Percentiles rank a stretch among this genome's conserved stretches.
Conservation (phyloP, 2,329 filamentous ascomycete genomes). For the Trichoderma afroharzianum region DNA sequence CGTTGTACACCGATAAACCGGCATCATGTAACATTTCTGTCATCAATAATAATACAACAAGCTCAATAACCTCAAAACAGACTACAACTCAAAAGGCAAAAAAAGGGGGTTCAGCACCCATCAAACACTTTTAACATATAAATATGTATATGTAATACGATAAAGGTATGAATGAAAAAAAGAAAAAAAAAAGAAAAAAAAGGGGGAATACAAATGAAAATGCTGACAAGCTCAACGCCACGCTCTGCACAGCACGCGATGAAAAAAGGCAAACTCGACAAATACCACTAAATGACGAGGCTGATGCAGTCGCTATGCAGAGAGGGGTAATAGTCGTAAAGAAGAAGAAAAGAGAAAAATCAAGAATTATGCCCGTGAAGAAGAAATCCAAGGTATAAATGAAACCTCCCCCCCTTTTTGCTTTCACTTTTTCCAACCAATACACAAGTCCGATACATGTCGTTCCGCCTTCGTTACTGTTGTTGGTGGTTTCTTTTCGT, state of each 20-base stretch:
- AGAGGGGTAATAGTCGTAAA: background rate
- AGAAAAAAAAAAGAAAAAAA: background rate
- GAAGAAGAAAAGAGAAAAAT: background rate
- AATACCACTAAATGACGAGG: slow-evolving; percentile 7
- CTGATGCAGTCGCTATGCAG: slow-evolving; percentile 13
- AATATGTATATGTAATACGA: slow-evolving; percentile 1
- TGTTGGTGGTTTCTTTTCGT: background rate
- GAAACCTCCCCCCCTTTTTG: background rate
- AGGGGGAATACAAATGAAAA: slow-evolving; percentile 2
- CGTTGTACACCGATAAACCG: background rate
- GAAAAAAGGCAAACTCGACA: background rate
- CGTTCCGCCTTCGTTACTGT: slow-evolving; percentile 7
- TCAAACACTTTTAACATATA: background rate
- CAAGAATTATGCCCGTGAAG: slow-evolving; percentile 9
- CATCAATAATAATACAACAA: background rate
- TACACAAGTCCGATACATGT: background rate
- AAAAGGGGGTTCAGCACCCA: background rate
- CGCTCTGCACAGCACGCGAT: slow-evolving; percentile 14
- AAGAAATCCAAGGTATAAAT: slow-evolving; percentile 11
- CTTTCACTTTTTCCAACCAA: background rate
- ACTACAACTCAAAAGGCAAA: background rate
- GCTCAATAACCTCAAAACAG: background rate
- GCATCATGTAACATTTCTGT: background rate
- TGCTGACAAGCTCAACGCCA: slow-evolving; percentile 14
- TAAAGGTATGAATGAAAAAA: background rate